phyloP scores from a whole-genome alignment of 1,139 yeast genomes.

The Magnusiomyces sp. region DNA sequence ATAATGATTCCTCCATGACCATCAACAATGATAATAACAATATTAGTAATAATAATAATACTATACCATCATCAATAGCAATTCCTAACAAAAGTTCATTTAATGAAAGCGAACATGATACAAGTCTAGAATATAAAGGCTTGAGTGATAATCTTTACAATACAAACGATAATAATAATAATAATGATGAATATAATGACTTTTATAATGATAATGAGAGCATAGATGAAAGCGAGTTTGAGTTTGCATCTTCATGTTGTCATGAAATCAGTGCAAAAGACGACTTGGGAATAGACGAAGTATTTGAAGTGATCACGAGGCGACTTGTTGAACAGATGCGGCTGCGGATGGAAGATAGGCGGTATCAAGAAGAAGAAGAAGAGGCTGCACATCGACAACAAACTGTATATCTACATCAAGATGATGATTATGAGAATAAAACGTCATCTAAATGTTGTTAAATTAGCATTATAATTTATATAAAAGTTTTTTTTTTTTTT shows the following conservation, averaged over 20 bases:
- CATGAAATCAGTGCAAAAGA: conserved; percentile 34
- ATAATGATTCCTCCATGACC: too few species aligned
- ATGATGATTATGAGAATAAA: conserved; percentile 22
- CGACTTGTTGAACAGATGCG: conserved; percentile 26
- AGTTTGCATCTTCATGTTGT: conserved; percentile 24
- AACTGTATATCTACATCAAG: conserved; percentile 28
- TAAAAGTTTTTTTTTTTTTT: too few species aligned
- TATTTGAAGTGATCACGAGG: conserved; percentile 31
- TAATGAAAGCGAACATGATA: too few species aligned
- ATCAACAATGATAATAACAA: too few species aligned
- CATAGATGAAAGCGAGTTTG: conserved; percentile 17
- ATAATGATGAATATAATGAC: conserved; percentile 13
- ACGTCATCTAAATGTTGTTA: conserved; percentile 13
- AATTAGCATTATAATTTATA: too few species aligned
- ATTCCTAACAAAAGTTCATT: too few species aligned
- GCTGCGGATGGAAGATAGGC: conserved; percentile 8
- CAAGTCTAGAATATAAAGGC: too few species aligned
- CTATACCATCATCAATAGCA: too few species aligned
- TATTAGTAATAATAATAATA: too few species aligned
- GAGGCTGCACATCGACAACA: conserved; percentile 21
- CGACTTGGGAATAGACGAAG: conserved; percentile 33
- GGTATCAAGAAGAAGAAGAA: conserved; percentile 14
- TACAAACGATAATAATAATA: not conserved
- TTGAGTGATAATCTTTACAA: not conserved
- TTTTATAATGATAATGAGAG: conserved; percentile 16